Base-by-base conservation (phyloP, 1,284 basidiomycete species). In the Vanrija humicola region DNA sequence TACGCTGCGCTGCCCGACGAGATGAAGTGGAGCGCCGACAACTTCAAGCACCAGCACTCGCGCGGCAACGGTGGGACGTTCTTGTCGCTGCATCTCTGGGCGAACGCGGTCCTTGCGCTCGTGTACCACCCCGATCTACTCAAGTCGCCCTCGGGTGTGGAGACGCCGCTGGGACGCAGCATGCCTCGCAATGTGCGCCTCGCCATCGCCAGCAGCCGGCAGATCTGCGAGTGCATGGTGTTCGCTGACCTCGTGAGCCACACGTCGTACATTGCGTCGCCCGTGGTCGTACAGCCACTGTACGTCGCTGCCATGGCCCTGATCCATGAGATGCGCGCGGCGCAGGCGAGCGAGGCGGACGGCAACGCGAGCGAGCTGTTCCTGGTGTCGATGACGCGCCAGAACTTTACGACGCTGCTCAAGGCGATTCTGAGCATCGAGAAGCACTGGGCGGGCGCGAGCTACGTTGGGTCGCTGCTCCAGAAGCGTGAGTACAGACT, bases 91-190 rank as follows among this genome's bases (percentile, higher is more conserved):
- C 72, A 73, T 56, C 52, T 72, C 3, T 73, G 72, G 77, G 73
- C 77, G 8, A 77, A 79, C 54, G 76, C 77, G 4, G 74, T 79
- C 18, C 66, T 79, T 19, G 77, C 76, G 10, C 56, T 78, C 34
- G 67, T 78, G 0, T 78, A 79, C 54, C 78, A 79, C 55, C 77
- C 78, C 3, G 76, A 77, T 34, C 55, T 79, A n/a, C 63, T 77
- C 25, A 69, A 69, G 49, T 72, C 65, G 19, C 75, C 76, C 0
- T 68, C 64, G 12, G 78, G 77, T 1, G 65, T 65, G n/a, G 76
- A 78, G 51, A 77, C 76, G 29, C 78, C 77, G 0, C 55, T 79
- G 53, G 72, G 73, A 42, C 65, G 64, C 52, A 67, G 66, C 40
- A 74, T 78, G 73, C 67, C 69, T 21, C 66, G 73, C 15, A 74